A percentile compares a stretch with the other conserved stretches of the same genome.
Evolutionary conservation across 2,329 filamentous ascomycete species (phyloP).

Genomic region (Xylariaceae sp.): DNA sequence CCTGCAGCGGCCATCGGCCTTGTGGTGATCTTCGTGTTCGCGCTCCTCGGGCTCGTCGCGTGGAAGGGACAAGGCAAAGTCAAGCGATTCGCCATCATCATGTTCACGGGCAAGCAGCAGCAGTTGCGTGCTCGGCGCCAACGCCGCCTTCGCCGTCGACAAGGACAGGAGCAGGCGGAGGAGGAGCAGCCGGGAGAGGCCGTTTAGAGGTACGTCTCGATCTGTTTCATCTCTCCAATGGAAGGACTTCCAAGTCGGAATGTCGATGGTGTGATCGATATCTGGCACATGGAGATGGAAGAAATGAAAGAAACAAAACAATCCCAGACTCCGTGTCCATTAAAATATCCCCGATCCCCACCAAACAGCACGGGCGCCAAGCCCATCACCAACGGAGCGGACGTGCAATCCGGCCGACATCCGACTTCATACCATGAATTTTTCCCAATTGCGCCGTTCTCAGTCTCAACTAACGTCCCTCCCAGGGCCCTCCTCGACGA

Average conservation of each 20-base stretch:
- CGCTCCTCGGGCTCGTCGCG: constrained; percentile 15
- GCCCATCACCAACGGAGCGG: neutral
- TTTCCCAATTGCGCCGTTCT: constrained; percentile 9
- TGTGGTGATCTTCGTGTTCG: constrained; percentile 27
- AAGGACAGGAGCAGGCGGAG: neutral
- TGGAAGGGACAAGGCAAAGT: constrained; percentile 26
- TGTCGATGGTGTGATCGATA: no score
- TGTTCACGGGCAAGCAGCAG: constrained; percentile 23
- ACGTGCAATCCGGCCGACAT: constrained; percentile 9
- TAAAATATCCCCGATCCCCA: constrained; percentile 5
- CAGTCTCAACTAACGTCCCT: neutral
- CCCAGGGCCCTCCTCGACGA: neutral
- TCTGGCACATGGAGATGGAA: no score
- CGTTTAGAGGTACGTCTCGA: neutral
- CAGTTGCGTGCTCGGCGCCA: constrained; percentile 6
- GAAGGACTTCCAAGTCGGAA: no score
- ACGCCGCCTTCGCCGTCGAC: neutral
- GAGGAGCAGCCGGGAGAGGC: neutral
- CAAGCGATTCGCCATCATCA: constrained; percentile 22
- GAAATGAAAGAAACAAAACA: no score
- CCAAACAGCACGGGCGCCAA: neutral
- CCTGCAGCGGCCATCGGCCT: constrained; percentile 29
- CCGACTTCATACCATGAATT: constrained; percentile 12
- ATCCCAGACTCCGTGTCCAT: no score
- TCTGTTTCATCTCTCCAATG: no score